These are phyloP conservation scores for Pilobolus umbonatus DNA, from an alignment of 192 early-diverging fungal genomes.

Conservation along the genomic window DNA sequence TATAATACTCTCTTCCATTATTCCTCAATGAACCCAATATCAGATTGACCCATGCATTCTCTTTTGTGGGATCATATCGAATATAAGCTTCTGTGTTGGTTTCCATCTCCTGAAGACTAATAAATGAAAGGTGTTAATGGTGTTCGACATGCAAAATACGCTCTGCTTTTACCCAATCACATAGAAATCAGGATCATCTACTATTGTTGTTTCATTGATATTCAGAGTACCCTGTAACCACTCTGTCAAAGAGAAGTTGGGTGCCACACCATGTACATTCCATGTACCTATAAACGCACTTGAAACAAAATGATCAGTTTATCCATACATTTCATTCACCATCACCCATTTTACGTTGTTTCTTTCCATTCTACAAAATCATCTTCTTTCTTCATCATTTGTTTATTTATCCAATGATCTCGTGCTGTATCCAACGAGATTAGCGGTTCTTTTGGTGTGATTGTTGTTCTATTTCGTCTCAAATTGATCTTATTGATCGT, in stretches of 20 bases:
- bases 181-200: conserved; percentile 56
- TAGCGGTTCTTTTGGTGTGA: not conserved
- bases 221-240: conserved; percentile 57
- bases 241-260: conserved; percentile 49
- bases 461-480: not conserved
- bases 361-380: conserved; percentile 36
- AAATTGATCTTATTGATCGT: conserved; percentile 20
- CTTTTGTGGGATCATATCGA: conserved; percentile 71
- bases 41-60: conserved; percentile 73
- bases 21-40: conserved; percentile 63
- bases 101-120: conserved; percentile 91
- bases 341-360: conserved; percentile 14
- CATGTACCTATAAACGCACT: conserved; percentile 81
- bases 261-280: conserved; percentile 81
- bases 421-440: conserved; percentile 4
- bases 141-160: not conserved
- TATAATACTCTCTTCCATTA: conserved; percentile 49
- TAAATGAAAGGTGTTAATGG: conserved; percentile 2
- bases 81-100: conserved; percentile 82
- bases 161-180: conserved; percentile 56
- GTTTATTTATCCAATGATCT: conserved; percentile 27
- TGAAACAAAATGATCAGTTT: not conserved
- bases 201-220: conserved; percentile 32
- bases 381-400: conserved; percentile 32
- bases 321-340: not conserved